phyloP scores from a whole-genome alignment of 306 rosid species.

The Rosa rugosa region DNA sequence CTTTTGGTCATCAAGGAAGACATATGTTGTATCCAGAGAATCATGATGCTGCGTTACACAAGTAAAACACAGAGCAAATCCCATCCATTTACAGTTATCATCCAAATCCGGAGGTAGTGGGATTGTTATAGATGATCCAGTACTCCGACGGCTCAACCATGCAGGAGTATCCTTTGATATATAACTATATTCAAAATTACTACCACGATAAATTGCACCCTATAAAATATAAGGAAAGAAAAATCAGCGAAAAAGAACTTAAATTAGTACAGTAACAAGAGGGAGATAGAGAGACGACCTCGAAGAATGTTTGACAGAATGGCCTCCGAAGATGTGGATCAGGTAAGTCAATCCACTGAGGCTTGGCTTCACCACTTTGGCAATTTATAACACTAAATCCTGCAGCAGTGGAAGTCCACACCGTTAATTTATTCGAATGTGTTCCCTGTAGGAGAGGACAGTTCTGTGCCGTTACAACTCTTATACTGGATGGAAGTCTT shows the following conservation, averaged over 20 bases:
- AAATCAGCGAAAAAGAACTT: background rate
- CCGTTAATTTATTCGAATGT: slow-evolving; percentile 1
- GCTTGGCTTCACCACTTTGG: background rate
- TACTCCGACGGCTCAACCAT: background rate
- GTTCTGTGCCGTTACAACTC: background rate
- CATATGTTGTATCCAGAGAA: no score
- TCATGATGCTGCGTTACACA: background rate
- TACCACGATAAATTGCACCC: no score
- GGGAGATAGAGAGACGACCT: slow-evolving; percentile 14
- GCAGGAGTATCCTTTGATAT: background rate
- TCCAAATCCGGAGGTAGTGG: background rate
- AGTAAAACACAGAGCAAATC: slow-evolving; percentile 17
- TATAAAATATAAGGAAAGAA: no score
- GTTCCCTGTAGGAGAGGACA: slow-evolving; percentile 14
- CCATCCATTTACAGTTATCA: slow-evolving; percentile 11
- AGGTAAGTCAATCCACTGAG: background rate
- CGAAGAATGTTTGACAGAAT: background rate
- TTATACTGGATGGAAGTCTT: slow-evolving; percentile 15
- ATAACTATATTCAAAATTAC: background rate
- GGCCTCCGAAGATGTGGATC: background rate
- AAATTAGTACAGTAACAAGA: no score
- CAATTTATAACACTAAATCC: slow-evolving; percentile 11
- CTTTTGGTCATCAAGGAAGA: background rate
- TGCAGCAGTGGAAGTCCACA: slow-evolving; percentile 20
- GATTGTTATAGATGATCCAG: slow-evolving; percentile 16